Conservation (phyloP, 306 rosid genomes). For the Mucuna pruriens region DNA sequence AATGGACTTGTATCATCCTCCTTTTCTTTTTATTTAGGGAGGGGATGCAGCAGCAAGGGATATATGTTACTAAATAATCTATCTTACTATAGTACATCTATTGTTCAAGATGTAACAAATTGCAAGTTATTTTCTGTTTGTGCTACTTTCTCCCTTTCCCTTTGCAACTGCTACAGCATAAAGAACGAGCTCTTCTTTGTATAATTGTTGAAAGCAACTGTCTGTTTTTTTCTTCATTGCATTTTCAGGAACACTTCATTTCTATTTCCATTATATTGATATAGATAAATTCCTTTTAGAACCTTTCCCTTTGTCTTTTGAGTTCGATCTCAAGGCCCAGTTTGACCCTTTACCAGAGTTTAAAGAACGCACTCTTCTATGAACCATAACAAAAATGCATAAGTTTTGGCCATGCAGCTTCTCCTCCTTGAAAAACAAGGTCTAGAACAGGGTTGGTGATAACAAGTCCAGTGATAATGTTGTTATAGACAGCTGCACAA, state of each 20-base stretch:
- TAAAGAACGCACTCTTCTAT: conserved; percentile 7
- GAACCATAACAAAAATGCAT: conserved; percentile 15
- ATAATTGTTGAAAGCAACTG: conserved; percentile 5
- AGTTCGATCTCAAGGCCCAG: neutral
- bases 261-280: neutral
- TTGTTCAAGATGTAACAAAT: conserved; percentile 1
- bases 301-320: conserved; percentile 1
- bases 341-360: neutral
- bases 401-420: conserved; percentile 16
- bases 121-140: neutral
- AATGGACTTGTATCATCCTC: neutral
- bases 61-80: conserved; percentile 2
- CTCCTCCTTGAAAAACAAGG: conserved; percentile 18
- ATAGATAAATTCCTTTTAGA: conserved; percentile 2
- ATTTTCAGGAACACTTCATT: neutral
- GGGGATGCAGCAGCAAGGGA: neutral
- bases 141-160: conserved; percentile 17
- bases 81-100: conserved; percentile 1
- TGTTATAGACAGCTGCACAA: neutral
- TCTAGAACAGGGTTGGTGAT: neutral
- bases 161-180: neutral
- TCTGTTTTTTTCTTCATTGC: neutral
- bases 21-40: neutral
- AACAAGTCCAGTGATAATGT: conserved; percentile 2
- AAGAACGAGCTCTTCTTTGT: neutral